Evolutionary conservation across 1,139 yeast genomes (phyloP), one percentile per base, ranked within the genome.

Genomic region (Wickerhamomyces sp.): DNA sequence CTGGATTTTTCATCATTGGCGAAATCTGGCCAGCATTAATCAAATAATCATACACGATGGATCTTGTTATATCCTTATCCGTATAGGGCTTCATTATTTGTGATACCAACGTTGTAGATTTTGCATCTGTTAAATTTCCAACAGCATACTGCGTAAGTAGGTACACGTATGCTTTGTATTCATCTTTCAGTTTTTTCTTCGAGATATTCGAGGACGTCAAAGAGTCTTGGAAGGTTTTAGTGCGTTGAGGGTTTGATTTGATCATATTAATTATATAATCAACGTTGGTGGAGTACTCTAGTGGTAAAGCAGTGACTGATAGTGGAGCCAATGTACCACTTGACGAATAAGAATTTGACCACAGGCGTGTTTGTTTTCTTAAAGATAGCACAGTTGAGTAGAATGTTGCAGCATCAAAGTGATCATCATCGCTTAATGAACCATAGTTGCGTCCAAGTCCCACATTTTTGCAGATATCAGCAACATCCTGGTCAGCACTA

Each of bases 111-210:
- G 73, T 46, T 64, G 62, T 55, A 54, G 65, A 62, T 5, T 63
- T 64, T 32, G 72, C 69, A 47, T 73, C 67, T 8, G 59, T 49
- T 29, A 74, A 52, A 36, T 76, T 75, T 0, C 76, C 79, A 14
- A 71, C 66, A 12, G 74, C 65, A 48, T 72, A 79, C 31, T 72
- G 71, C 44, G 69, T 73, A 42, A 79, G 54, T 39, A 78, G 50
- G 19, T 56, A 62, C 13, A 78, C 55, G 3, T 71, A 58, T 2
- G 63, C 64, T 0, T 57, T 49, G 43, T 64, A 70, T 39, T 53
- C 46, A n/a, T 38, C 39, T 2, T 72, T 69, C 14, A 24, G 15
- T 1, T 16, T 15, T 1, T 22, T 8, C 16, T 30, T 19, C 7
- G 20, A 12, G 8, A n/a, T 25, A 9, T 37, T 47, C 19, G 42